phyloP scores from a whole-genome alignment of 352 stramenopile genomes.

The Globisporangium iwayamae region DNA sequence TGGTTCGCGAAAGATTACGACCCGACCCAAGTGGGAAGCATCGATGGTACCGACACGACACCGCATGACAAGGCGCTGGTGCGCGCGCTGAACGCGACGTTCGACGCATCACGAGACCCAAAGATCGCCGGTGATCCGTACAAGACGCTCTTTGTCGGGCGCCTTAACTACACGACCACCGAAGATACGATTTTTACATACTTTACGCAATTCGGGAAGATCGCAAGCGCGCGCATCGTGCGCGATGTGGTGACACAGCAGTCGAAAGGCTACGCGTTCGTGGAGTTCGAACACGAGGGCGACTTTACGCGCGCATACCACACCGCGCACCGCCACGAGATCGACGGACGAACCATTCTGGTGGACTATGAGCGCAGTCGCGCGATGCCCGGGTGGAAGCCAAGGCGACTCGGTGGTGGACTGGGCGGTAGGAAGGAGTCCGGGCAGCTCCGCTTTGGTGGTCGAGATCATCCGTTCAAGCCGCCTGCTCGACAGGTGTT shows the following conservation, averaged over 20 bases:
- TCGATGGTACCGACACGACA: conserved; percentile 57
- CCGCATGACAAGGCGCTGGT: conserved; percentile 66
- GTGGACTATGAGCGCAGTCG: conserved; percentile 78
- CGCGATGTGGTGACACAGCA: conserved; percentile 54
- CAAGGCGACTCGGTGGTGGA: conserved; percentile 67
- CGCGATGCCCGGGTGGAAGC: conserved; percentile 82
- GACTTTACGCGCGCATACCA: conserved; percentile 60
- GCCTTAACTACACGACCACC: conserved; percentile 52
- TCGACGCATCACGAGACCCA: conserved; percentile 51
- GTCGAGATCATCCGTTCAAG: conserved; percentile 68
- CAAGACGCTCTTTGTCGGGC: conserved; percentile 68
- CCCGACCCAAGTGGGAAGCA: conserved; percentile 59
- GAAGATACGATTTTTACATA: conserved; percentile 39
- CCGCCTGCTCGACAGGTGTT: conserved; percentile 18
- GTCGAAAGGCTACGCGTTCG: conserved; percentile 77
- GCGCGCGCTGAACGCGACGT: conserved; percentile 41
- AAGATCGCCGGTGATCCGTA: conserved; percentile 65
- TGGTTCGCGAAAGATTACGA: conserved; percentile 78
- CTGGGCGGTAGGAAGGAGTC: conserved; percentile 79
- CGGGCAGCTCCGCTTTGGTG: conserved; percentile 78
- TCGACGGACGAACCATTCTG: conserved; percentile 63
- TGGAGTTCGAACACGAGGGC: conserved; percentile 59
- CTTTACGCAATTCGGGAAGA: conserved; percentile 46
- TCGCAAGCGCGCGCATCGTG: conserved; percentile 59
- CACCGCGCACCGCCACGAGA: conserved; percentile 39